Conservation (phyloP, 306 rosid species). For the Alnus rubra region DNA sequence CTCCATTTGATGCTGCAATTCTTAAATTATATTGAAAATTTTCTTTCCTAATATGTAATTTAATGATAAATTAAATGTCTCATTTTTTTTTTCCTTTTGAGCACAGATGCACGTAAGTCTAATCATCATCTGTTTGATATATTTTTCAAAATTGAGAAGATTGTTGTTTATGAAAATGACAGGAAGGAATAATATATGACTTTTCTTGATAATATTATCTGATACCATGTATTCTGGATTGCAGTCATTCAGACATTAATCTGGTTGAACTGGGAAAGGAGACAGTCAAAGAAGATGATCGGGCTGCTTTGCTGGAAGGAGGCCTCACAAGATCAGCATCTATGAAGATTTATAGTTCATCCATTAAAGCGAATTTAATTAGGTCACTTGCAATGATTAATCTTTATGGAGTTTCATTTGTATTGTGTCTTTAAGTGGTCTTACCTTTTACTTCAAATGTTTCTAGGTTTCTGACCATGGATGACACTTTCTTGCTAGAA, state of each 20-base stretch:
- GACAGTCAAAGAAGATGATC: slow-evolving; percentile 76
- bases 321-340: slow-evolving; percentile 87
- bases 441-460: slow-evolving; percentile 32
- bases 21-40: background rate
- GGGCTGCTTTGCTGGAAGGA: slow-evolving; percentile 81
- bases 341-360: slow-evolving; percentile 54
- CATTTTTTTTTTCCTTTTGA: slow-evolving; percentile 17
- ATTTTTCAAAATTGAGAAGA: slow-evolving; percentile 8
- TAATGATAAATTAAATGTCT: background rate
- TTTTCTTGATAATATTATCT: slow-evolving; percentile 12
- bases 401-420: slow-evolving; percentile 21
- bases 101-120: slow-evolving; percentile 9
- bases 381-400: slow-evolving; percentile 51
- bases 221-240: slow-evolving; percentile 32
- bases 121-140: slow-evolving; percentile 10
- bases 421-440: slow-evolving; percentile 24
- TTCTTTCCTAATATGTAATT: background rate
- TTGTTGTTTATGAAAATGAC: slow-evolving; percentile 15
- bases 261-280: slow-evolving; percentile 89
- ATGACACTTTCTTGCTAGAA: slow-evolving; percentile 85
- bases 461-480: slow-evolving; percentile 89
- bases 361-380: slow-evolving; percentile 75
- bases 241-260: slow-evolving; percentile 82
- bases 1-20: background rate
- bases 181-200: slow-evolving; percentile 4